phyloP scores from a whole-genome alignment of 2,329 filamentous ascomycete genomes.

The Akanthomyces muscarius region DNA sequence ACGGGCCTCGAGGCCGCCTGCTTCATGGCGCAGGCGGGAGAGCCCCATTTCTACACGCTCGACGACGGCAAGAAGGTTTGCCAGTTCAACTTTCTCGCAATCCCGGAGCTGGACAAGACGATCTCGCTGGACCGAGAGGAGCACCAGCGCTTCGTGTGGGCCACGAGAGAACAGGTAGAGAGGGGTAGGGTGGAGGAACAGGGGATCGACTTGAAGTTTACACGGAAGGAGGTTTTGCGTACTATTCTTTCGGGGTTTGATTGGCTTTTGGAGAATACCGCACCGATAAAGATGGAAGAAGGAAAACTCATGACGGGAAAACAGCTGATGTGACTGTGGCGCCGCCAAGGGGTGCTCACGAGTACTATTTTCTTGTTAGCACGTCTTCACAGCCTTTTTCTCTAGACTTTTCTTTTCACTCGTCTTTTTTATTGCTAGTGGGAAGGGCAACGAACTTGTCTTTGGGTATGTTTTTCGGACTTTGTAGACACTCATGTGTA shows the following conservation, averaged over 20 bases:
- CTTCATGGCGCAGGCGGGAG: background rate
- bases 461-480: too few species aligned
- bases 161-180: background rate
- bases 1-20: background rate
- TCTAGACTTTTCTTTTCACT: background rate
- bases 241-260: background rate
- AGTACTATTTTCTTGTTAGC: too few species aligned
- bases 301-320: too few species aligned
- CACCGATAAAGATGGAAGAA: too few species aligned
- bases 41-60: background rate
- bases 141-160: background rate
- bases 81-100: background rate
- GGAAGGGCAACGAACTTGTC: too few species aligned
- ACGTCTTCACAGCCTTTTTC: too few species aligned
- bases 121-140: background rate
- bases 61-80: background rate
- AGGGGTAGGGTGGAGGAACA: background rate
- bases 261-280: too few species aligned
- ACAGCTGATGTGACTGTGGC: too few species aligned
- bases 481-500: too few species aligned
- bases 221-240: background rate
- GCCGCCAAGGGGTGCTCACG: too few species aligned
- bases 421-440: background rate
- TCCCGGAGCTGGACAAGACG: background rate
- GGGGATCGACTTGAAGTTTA: background rate